Evolutionary conservation across 768 basidiomycete species (phyloP).

Genomic region (Clathrus columnatus): DNA sequence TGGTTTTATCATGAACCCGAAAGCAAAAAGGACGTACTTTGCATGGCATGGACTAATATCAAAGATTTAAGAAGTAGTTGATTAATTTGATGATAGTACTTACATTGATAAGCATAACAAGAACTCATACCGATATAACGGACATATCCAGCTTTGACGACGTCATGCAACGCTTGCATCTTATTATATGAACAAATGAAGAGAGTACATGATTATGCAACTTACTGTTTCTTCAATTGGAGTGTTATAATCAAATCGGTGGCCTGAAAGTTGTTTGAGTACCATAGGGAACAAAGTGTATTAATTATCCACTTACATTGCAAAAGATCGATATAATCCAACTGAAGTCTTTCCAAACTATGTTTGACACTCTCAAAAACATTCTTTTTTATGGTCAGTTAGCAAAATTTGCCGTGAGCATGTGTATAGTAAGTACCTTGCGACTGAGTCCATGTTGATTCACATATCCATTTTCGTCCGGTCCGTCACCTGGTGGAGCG

Average conservation of each 20-base stretch:
- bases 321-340: constrained; percentile 69
- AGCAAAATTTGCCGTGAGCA: neutral
- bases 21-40: constrained; percentile 19
- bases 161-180: constrained; percentile 44
- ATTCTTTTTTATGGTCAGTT: constrained; percentile 31
- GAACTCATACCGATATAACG: constrained; percentile 39
- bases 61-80: neutral
- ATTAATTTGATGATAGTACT: constrained; percentile 4
- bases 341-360: constrained; percentile 55
- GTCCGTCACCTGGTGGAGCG: neutral
- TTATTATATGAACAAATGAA: no score
- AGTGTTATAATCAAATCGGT: neutral
- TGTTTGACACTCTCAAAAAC: constrained; percentile 63
- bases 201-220: no score
- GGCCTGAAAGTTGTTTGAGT: neutral
- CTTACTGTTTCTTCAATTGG: no score
- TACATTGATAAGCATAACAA: constrained; percentile 34
- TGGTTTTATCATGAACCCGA: neutral
- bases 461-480: constrained; percentile 35
- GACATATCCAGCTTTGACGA: constrained; percentile 40
- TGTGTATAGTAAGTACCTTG: constrained; percentile 22
- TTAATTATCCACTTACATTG: constrained; percentile 42
- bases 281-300: neutral
- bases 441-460: constrained; percentile 40
- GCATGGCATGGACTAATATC: constrained; percentile 30